Base-by-base conservation (phyloP, 306 rosid genomes). In the Clitoria ternatea region DNA sequence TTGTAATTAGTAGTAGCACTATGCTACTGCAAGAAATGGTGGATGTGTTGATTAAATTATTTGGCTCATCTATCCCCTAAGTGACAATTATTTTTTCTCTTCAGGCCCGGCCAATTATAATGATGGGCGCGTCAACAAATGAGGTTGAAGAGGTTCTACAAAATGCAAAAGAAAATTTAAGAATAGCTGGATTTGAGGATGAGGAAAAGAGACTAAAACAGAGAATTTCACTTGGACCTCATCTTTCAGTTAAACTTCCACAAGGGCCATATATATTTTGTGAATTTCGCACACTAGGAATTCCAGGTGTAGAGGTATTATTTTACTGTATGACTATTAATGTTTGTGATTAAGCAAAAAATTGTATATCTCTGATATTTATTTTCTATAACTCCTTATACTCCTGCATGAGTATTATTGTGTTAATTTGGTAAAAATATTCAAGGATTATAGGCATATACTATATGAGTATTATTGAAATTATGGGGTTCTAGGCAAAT, bases 161-260 rank as follows among this genome's bases (percentile, higher is more conserved):
- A 74, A 80, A 70, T 73, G 88, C 89, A 26, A 85, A 85, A 67
- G 75, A 56, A 37, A 85, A 94, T 79, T 80, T 82, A 64, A 91
- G 97, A 80, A 85, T 94, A 82, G 89, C 85, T 80, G 97, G 97
- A 83, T 94, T 94, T 73, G 89, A 87, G 63, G 92, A 90, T 9
- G 98, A 89, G 85, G 98, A 94, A 70, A 88, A 80, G 78, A 87
- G 95, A 74, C 45, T 85, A 74, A 91, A 87, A 78, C 97, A 88
- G 85, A 81, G 89, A 55, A 62, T 72, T 76, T 87, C 92, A 55
- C 73, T 79, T 69, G 82, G 83, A 77, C 83, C 86, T 48, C 74
- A 19, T 44, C 61, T 68, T 74, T 43, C 85, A 6, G 47, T 81
- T 75, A 84, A 80, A 80, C 98, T 90, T 69, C 97, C 97, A 15